These are phyloP conservation scores for Puya raimondii DNA, from an alignment of 176 grass and related monocot genomes.

Conservation along the genomic window DNA sequence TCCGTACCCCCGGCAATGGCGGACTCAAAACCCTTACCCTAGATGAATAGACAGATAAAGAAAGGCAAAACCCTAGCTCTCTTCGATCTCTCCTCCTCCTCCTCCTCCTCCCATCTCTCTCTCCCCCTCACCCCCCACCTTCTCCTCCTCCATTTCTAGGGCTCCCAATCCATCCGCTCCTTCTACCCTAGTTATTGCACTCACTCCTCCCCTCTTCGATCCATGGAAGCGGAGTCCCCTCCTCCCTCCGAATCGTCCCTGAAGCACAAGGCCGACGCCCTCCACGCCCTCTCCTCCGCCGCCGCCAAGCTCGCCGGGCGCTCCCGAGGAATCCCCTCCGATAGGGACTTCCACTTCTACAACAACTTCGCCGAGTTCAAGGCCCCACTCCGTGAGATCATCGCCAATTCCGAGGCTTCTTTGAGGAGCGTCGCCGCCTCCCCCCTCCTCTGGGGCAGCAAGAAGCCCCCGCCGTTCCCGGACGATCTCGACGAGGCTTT, in stretches of 20 bases:
- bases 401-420: constrained; percentile 37
- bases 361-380: constrained; percentile 76
- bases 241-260: constrained; percentile 17
- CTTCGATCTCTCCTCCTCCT: neutral
- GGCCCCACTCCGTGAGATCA: constrained; percentile 35
- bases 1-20: neutral
- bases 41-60: neutral
- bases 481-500: constrained; percentile 58
- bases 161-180: neutral
- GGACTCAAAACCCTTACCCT: constrained; percentile 16
- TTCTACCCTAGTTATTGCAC: neutral
- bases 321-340: constrained; percentile 25
- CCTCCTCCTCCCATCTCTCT: neutral
- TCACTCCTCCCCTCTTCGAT: constrained; percentile 22
- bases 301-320: constrained; percentile 31
- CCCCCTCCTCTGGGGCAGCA: constrained; percentile 21
- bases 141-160: neutral
- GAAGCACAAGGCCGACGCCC: constrained; percentile 20
- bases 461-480: constrained; percentile 32
- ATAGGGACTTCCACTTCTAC: constrained; percentile 79
- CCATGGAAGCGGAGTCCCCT: constrained; percentile 20
- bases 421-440: constrained; percentile 13
- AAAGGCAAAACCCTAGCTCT: constrained; percentile 5
- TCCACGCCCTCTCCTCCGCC: constrained; percentile 42
- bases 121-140: constrained; percentile 27